These are phyloP conservation scores for Talaromyces sp. DNA, from an alignment of 2,329 filamentous ascomycete species.

Conservation along the genomic window DNA sequence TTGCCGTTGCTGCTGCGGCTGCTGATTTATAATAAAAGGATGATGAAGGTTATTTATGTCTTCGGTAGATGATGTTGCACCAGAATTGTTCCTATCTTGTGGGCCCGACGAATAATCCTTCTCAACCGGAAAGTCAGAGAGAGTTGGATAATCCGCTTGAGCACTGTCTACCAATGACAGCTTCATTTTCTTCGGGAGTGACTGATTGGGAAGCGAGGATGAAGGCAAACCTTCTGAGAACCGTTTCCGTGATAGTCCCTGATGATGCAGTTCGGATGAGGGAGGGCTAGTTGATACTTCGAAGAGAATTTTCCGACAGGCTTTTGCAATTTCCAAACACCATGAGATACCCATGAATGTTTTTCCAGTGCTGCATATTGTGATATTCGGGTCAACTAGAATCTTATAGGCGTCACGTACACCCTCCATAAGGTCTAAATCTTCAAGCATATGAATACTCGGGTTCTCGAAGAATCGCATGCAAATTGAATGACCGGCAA, in stretches of 20 bases:
- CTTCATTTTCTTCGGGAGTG: not conserved
- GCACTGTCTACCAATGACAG: not conserved
- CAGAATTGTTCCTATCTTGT: not conserved
- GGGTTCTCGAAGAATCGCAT: slow-evolving; percentile 6
- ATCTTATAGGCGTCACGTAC: not conserved
- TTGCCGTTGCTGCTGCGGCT: not conserved
- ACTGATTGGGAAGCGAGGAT: not conserved
- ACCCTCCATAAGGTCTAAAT: not conserved
- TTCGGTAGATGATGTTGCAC: not conserved
- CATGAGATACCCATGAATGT: not conserved
- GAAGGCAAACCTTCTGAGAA: not conserved
- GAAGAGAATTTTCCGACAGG: not conserved
- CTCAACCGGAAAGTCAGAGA: not conserved
- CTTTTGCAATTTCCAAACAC: not conserved
- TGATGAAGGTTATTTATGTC: not conserved
- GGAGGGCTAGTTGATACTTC: not conserved
- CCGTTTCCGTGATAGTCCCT: not conserved
- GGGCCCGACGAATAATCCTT: not conserved
- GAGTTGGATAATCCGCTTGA: not conserved
- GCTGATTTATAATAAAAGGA: not conserved
- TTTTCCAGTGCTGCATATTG: not conserved
- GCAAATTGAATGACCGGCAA: not conserved
- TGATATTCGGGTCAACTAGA: not conserved
- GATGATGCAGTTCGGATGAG: not conserved
- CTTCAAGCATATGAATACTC: slow-evolving; percentile 2